phyloP scores from a whole-genome alignment of 176 grass and related monocot genomes.

The Rhipidocladum racemiflorum region DNA sequence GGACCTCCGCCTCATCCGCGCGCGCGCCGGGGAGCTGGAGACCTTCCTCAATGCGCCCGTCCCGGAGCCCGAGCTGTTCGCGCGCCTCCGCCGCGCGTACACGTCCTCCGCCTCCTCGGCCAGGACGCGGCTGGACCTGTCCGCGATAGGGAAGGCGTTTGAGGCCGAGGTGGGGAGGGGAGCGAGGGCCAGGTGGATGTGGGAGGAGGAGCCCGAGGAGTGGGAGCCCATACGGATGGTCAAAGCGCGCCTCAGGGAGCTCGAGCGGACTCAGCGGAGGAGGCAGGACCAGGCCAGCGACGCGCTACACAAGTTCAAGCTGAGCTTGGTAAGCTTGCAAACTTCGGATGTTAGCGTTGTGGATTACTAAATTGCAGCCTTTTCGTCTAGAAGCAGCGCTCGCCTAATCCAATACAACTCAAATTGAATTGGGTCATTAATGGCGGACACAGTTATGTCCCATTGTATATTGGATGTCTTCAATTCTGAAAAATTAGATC shows the following conservation, averaged over 20 bases:
- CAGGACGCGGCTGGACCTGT: conserved; percentile 67
- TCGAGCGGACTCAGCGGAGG: conserved; percentile 44
- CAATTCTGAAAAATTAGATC: not conserved
- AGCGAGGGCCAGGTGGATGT: conserved; percentile 1
- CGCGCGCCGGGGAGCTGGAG: conserved; percentile 70
- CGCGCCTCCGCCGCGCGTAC: conserved; percentile 52
- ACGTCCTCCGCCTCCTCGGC: conserved; percentile 36
- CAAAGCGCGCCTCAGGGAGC: conserved; percentile 62
- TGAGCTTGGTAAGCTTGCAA: conserved; percentile 55
- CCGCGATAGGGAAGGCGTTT: conserved; percentile 65
- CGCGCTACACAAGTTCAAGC: conserved; percentile 81
- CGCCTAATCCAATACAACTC: not conserved
- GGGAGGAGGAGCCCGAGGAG: conserved; percentile 46
- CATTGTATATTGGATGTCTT: not conserved
- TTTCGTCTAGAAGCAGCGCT: not conserved
- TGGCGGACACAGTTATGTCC: not conserved
- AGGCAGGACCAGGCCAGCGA: conserved; percentile 54
- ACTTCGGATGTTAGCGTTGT: not conserved
- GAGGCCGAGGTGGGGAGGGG: conserved; percentile 51
- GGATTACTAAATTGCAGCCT: not conserved
- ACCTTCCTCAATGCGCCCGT: conserved; percentile 65
- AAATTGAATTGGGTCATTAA: not conserved
- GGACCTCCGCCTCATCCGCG: conserved; percentile 79
- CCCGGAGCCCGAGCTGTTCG: conserved; percentile 69
- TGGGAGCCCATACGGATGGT: conserved; percentile 81